Evolutionary conservation across 306 rosid genomes (phyloP).

Genomic region (Malus orientalis): DNA sequence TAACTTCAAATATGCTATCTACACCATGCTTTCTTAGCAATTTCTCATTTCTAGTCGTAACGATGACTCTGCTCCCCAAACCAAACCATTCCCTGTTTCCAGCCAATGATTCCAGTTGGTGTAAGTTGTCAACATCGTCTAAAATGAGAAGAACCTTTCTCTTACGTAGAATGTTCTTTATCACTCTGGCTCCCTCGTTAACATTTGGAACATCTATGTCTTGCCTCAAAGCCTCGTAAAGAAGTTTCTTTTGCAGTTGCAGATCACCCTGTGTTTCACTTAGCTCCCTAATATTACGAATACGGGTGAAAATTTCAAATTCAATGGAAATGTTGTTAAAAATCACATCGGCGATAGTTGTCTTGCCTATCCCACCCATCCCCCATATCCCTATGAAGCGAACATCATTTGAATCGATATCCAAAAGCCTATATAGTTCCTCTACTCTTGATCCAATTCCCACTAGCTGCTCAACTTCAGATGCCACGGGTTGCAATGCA

Average conservation of each 20-base stretch:
- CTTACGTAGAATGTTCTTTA: too few species aligned
- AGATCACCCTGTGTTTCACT: not conserved
- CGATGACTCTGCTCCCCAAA: too few species aligned
- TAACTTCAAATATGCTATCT: too few species aligned
- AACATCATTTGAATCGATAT: not conserved
- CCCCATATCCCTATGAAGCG: not conserved
- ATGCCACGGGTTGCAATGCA: not conserved
- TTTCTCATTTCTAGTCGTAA: too few species aligned
- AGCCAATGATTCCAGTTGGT: too few species aligned
- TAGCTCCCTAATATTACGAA: fast-evolving
- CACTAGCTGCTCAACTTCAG: not conserved
- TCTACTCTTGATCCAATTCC: not conserved
- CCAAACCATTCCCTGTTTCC: too few species aligned
- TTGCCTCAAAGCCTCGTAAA: not conserved
- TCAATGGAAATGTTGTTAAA: too few species aligned
- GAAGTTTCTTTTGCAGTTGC: constrained; percentile 11
- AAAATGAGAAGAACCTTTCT: too few species aligned
- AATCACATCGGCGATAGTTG: too few species aligned
- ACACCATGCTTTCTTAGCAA: too few species aligned
- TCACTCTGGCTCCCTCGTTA: too few species aligned
- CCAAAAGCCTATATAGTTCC: not conserved
- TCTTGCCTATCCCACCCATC: not conserved
- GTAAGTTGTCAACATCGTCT: too few species aligned
- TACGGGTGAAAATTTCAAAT: not conserved
- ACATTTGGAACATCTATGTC: not conserved